Base-by-base conservation (phyloP, 441 rosid species). In the Populus trichocarpa region DNA sequence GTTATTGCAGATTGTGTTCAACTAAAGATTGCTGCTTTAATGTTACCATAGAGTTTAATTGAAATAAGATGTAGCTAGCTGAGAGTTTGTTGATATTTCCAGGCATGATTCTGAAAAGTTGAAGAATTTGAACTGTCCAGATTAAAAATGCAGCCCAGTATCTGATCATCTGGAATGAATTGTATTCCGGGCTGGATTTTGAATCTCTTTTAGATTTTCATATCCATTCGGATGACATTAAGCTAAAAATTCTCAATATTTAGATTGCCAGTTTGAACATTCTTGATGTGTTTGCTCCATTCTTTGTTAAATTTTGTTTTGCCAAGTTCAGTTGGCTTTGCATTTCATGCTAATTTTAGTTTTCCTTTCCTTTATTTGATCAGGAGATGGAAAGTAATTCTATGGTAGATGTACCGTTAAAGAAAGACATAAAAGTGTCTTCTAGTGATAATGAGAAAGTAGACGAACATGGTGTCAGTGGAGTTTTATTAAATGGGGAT, bases 371-470 rank as follows among this genome's bases (percentile, higher is more conserved):
- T 33, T 2, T 35, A 5, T 69, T 28, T 33, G 11, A 16, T 18
- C 33, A 69, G 50, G 71, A 69, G 26, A 35, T 69, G 72, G 72
- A 35, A n/a, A 38, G 72, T 7, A 36, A 69, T 69, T 32, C 72
- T 32, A 35, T 22, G n/a, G 50, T 35, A 36, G 22, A 35, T 35
- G 50, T 23, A 9, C 7, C 16, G 20, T 22, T 22, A n/a, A 20
- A 32, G 72, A 35, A 35, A 35, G 71, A 14, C 10, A 69, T 35
- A 4, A 69, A 35, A 69, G 16, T 13, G 69, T 2, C 69, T 16
- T 18, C 26, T 7, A 20, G 40, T 33, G 71, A 69, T 16, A 36
- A 35, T 35, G 71, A 69, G 71, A 69, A 69, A 35, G 26, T 69
- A n/a, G 72, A 69, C 8, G 72, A 35, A 18, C 53, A 9, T 69